Evolutionary conservation across 2,329 filamentous ascomycete species (phyloP), one percentile per base, ranked within the genome.

Genomic region (Bipolaris zeicola): DNA sequence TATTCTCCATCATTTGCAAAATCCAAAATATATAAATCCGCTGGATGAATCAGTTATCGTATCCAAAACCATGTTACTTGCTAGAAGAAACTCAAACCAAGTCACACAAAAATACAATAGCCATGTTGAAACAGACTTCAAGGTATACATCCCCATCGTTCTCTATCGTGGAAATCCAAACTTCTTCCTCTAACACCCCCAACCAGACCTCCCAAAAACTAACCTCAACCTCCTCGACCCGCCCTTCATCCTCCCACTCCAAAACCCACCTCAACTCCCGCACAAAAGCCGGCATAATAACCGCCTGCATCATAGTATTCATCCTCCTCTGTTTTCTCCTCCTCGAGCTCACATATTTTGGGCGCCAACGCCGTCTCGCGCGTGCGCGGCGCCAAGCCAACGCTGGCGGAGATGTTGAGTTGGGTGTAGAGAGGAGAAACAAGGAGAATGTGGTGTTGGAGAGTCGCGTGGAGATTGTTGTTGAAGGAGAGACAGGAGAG

Each of bases 381-480:
- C 57, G 60, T 31, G 66, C 65, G 0, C 47, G 66, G 1, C 55
- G 67, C 13, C 68, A 71, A 50, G 63, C 68, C 0, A 67, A 70
- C 10, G 31, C 50, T 55, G 1, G 59, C 20, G 18, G 28, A 13
- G 28, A 13, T 3, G 11, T 36, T 11, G 43, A 46, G 11, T 39
- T 16, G 37, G 34, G 28, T 50, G 65, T 36, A 39, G 57, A 42
- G 24, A 52, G 18, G 51, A 60, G 56, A 34, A 65, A 55, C 34
- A 60, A 65, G 34, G 69, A 73, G 34, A 65, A 63, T 31, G 57
- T 67, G 50, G 66, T 69, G 2, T 34, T 70, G 36, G 69, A 71
- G 42, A 69, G 65, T 41, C 52, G 67, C 26, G 61, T 66, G 11
- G 64, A 64, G 39, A 66, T 73, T 51, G 34, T 69, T 10, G 58